These are phyloP conservation scores for Tricholoma sp. DNA, from an alignment of 768 basidiomycete species.

Conservation along the genomic window DNA sequence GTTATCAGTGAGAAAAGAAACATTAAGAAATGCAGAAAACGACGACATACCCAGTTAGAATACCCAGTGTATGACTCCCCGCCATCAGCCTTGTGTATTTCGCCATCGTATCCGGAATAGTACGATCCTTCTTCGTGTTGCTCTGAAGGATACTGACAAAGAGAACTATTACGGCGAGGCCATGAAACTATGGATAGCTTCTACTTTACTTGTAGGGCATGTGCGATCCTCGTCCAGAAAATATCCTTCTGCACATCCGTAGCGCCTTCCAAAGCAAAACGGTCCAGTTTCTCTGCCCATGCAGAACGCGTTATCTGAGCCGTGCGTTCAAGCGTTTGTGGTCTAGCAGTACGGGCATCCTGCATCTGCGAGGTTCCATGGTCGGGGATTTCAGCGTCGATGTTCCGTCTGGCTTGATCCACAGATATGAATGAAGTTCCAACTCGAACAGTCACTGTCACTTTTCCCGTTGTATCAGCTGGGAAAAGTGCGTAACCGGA, in stretches of 20 bases:
- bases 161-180: neutral
- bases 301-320: slow-evolving; percentile 39
- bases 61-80: slow-evolving; percentile 73
- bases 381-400: slow-evolving; percentile 44
- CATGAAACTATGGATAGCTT: neutral
- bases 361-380: slow-evolving; percentile 11
- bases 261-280: slow-evolving; percentile 46
- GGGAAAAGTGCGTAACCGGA: slow-evolving; percentile 50
- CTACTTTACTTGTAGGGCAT: slow-evolving; percentile 47
- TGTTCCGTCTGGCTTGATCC: slow-evolving; percentile 52
- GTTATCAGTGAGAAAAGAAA: neutral
- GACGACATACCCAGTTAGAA: slow-evolving; percentile 60
- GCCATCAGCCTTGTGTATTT: slow-evolving; percentile 40
- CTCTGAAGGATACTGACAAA: slow-evolving; percentile 69
- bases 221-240: slow-evolving; percentile 62
- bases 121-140: slow-evolving; percentile 61
- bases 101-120: slow-evolving; percentile 74
- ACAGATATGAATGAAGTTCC: slow-evolving; percentile 74
- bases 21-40: neutral
- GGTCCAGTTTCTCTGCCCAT: slow-evolving; percentile 56
- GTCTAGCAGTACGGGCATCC: neutral
- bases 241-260: slow-evolving; percentile 39
- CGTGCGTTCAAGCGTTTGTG: slow-evolving; percentile 44
- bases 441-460: slow-evolving; percentile 61
- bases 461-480: slow-evolving; percentile 14